A percentile compares a stretch with the other conserved stretches of the same genome.
Evolutionary conservation across 257 asterid species (phyloP).

Genomic region (Cynanchum wilfordii): DNA sequence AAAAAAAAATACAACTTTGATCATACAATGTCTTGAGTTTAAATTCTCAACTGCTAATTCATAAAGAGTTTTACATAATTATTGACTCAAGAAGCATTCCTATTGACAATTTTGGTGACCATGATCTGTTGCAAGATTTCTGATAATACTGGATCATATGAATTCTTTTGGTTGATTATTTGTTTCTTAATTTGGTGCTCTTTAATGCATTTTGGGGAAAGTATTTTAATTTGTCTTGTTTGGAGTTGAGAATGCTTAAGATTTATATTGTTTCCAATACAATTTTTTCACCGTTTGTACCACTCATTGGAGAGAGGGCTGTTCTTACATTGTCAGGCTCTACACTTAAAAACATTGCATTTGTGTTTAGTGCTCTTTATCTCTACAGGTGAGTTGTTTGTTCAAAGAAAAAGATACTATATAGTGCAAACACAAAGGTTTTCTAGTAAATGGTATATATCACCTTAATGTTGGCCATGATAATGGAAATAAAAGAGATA

Average conservation of each 20-base stretch:
- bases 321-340: slow-evolving; percentile 84
- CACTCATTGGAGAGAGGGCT: slow-evolving; percentile 78
- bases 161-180: not conserved
- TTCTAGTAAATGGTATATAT: not conserved
- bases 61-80: not conserved
- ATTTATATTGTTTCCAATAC: slow-evolving; percentile 21
- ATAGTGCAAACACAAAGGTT: not conserved
- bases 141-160: not conserved
- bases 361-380: slow-evolving; percentile 62
- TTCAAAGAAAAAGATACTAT: not conserved
- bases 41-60: not conserved
- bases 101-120: not conserved
- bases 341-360: slow-evolving; percentile 57
- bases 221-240: not conserved
- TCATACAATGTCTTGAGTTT: not conserved
- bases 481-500: not conserved
- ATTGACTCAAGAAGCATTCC: not conserved
- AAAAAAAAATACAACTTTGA: not conserved
- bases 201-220: not conserved
- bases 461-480: not conserved
- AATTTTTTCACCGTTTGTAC: slow-evolving; percentile 82
- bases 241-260: not conserved
- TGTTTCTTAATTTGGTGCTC: not conserved
- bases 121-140: not conserved
- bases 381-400: slow-evolving; percentile 54